These are phyloP conservation scores for Vitellaria paradoxa DNA, from an alignment of 179 eudicot genomes.

Conservation along the genomic window DNA sequence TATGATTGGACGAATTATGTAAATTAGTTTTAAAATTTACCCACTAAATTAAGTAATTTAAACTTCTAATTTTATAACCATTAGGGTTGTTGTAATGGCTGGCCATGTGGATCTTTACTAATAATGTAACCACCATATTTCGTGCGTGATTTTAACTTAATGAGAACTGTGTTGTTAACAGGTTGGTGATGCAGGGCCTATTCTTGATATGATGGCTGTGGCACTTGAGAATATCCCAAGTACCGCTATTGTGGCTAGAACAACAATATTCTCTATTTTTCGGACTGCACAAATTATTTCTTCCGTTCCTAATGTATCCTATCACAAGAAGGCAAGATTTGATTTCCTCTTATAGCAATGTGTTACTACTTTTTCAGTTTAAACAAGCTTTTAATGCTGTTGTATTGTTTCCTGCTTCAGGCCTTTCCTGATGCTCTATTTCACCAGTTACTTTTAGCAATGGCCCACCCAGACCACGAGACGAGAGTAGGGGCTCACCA, in stretches of 20 bases:
- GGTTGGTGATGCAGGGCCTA: constrained; percentile 93
- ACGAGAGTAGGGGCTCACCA: constrained; percentile 80
- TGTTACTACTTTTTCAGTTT: constrained; percentile 6
- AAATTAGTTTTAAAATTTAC: no score
- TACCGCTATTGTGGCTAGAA: constrained; percentile 57
- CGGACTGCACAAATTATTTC: constrained; percentile 71
- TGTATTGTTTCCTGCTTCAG: constrained; percentile 37
- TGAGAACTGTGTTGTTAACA: constrained; percentile 26
- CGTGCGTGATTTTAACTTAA: background rate
- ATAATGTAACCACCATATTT: background rate
- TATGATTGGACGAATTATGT: no score
- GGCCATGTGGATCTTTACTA: background rate
- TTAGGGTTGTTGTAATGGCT: no score
- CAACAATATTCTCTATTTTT: constrained; percentile 62
- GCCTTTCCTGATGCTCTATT: constrained; percentile 90
- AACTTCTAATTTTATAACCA: background rate
- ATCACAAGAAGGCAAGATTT: constrained; percentile 70
- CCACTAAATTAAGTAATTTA: background rate
- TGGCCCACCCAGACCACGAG: constrained; percentile 87
- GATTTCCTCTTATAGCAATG: background rate
- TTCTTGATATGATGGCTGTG: constrained; percentile 94
- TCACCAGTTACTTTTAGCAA: constrained; percentile 86
- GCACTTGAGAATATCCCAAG: constrained; percentile 75
- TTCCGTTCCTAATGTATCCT: constrained; percentile 66
- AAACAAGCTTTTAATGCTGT: constrained; percentile 16